phyloP scores from a whole-genome alignment of 1,284 basidiomycete species.

The Leccinum subspadiceum region DNA sequence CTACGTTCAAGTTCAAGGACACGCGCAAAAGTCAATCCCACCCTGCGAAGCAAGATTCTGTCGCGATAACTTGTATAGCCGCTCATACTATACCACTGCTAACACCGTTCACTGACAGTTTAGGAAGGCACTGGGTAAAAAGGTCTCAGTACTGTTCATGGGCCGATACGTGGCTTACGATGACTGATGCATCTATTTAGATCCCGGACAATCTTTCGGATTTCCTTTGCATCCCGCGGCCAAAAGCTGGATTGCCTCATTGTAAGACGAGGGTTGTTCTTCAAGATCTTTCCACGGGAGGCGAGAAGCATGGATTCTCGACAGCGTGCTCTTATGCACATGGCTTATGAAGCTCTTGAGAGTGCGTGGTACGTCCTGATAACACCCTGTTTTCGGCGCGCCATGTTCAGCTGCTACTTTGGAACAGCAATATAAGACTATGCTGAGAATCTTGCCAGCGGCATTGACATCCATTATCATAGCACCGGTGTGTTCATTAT shows the following conservation, averaged over 20 bases:
- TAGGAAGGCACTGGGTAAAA: constrained; percentile 44
- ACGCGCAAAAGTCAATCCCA: not conserved
- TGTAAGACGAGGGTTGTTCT: constrained; percentile 58
- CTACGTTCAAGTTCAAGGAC: constrained; percentile 22
- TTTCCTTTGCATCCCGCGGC: constrained; percentile 37
- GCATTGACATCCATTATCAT: constrained; percentile 59
- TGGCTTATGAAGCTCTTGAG: constrained; percentile 66
- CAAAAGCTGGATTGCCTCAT: constrained; percentile 21
- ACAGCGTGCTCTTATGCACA: constrained; percentile 63
- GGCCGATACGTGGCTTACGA: not conserved
- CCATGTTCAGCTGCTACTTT: constrained; percentile 61
- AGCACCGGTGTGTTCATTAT: constrained; percentile 50
- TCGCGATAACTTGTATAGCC: constrained; percentile 72
- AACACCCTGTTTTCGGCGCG: constrained; percentile 48
- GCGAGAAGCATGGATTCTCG: constrained; percentile 74
- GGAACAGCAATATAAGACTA: constrained; percentile 71
- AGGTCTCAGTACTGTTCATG: constrained; percentile 51
- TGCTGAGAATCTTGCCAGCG: constrained; percentile 48
- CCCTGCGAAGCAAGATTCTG: constrained; percentile 44
- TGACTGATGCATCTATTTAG: constrained; percentile 34
- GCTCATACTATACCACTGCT: constrained; percentile 59
- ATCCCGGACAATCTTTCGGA: constrained; percentile 55
- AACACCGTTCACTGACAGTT: constrained; percentile 50
- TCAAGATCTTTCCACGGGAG: constrained; percentile 70
- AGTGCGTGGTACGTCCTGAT: constrained; percentile 65